These are phyloP conservation scores for Phlyctochytrium arcticum DNA, from an alignment of 192 early-diverging fungal species.

Conservation along the genomic window DNA sequence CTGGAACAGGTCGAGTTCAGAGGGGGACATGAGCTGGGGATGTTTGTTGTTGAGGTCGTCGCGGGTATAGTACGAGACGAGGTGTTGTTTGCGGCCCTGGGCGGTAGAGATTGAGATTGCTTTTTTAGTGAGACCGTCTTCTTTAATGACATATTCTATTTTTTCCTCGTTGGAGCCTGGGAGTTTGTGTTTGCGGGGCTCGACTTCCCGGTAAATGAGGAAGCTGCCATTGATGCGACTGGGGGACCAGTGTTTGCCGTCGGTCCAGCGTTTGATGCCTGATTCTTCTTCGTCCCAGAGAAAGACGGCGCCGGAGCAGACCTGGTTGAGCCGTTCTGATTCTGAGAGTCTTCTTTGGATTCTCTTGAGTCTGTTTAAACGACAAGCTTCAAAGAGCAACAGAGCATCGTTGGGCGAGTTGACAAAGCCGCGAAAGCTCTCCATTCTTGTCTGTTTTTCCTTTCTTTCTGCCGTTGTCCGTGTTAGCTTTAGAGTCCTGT, in stretches of 20 bases:
- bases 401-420: constrained; percentile 85
- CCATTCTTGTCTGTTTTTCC: constrained; percentile 20
- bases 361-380: constrained; percentile 64
- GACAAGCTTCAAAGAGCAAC: constrained; percentile 85
- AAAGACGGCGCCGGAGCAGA: constrained; percentile 83
- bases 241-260: constrained; percentile 85
- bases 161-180: constrained; percentile 3
- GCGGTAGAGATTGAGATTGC: constrained; percentile 80
- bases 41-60: constrained; percentile 66
- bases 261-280: constrained; percentile 91
- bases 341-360: constrained; percentile 80
- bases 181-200: constrained; percentile 57
- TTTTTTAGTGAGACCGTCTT: constrained; percentile 84
- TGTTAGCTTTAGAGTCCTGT: too few relatives aligned
- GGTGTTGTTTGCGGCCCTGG: constrained; percentile 74
- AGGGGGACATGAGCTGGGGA: constrained; percentile 67
- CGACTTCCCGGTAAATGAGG: constrained; percentile 83
- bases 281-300: constrained; percentile 89
- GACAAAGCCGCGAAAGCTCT: constrained; percentile 76
- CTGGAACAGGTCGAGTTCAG: constrained; percentile 59
- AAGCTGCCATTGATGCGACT: constrained; percentile 84
- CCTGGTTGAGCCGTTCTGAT: constrained; percentile 66
- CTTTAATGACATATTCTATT: constrained; percentile 56
- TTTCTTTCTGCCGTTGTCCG: too few relatives aligned
- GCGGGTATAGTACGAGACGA: constrained; percentile 88